These are phyloP conservation scores for Elaeis oleifera DNA, from an alignment of 202 grass and related monocot species.

Conservation along the genomic window DNA sequence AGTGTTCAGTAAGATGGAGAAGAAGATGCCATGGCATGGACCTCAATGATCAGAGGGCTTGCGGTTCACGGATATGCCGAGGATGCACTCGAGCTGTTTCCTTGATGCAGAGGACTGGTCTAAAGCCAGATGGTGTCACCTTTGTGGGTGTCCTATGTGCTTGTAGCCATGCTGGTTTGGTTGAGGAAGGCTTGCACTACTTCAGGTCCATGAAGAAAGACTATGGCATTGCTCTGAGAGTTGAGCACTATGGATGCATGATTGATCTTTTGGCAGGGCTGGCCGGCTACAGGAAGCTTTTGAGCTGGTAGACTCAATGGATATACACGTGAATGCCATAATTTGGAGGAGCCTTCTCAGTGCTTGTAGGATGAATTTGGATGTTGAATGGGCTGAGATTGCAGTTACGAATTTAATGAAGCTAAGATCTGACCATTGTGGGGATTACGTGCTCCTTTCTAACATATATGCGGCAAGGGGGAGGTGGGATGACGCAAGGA, in stretches of 20 bases:
- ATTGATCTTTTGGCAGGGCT: constrained; percentile 13
- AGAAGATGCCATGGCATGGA: constrained; percentile 17
- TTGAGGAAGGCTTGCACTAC: constrained; percentile 5
- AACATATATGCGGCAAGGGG: constrained; percentile 13
- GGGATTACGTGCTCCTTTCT: constrained; percentile 16
- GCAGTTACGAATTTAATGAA: constrained; percentile 1
- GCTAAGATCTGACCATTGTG: constrained; percentile 15
- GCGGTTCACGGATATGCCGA: constrained; percentile 1
- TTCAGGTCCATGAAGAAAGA: constrained; percentile 12
- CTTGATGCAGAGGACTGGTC: constrained; percentile 1
- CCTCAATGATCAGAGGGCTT: constrained; percentile 6
- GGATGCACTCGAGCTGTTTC: background rate
- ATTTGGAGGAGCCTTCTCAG: constrained; percentile 17
- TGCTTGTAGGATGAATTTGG: constrained; percentile 14
- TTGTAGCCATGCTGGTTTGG: constrained; percentile 13
- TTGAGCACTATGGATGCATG: constrained; percentile 20
- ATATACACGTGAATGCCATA: background rate
- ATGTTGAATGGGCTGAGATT: constrained; percentile 3
- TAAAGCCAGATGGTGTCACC: constrained; percentile 1
- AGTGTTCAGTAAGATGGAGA: background rate
- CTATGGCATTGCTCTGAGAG: background rate
- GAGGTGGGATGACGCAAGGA: constrained; percentile 18
- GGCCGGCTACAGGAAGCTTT: constrained; percentile 9
- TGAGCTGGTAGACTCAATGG: constrained; percentile 6
- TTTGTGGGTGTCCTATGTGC: constrained; percentile 9